Evolutionary conservation across 495 filamentous ascomycete genomes (phyloP).

Genomic region (Tuber brumale): DNA sequence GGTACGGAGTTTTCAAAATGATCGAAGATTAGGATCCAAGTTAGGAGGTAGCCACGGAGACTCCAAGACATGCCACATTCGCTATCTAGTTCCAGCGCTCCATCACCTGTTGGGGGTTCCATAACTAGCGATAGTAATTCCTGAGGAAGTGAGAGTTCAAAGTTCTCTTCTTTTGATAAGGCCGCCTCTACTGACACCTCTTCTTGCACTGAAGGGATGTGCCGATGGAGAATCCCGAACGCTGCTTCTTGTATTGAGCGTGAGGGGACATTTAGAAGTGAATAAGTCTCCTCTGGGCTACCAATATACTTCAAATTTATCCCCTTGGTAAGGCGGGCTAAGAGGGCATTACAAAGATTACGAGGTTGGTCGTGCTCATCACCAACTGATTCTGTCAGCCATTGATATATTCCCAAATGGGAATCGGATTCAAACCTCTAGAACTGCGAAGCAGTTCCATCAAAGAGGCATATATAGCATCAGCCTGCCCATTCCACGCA

Average conservation of each 20-base stretch:
- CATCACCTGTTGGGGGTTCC: slow-evolving; percentile 43
- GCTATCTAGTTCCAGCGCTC: slow-evolving; percentile 37
- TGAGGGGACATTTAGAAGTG: slow-evolving; percentile 68
- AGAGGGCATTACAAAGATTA: slow-evolving; percentile 42
- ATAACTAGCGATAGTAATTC: slow-evolving; percentile 49
- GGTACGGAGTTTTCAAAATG: slow-evolving; percentile 67
- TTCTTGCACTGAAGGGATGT: slow-evolving; percentile 70
- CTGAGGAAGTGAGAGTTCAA: slow-evolving; percentile 44
- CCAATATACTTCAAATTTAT: slow-evolving; percentile 51
- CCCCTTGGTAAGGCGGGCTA: slow-evolving; percentile 52
- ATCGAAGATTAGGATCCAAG: slow-evolving; percentile 87
- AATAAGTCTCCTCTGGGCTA: slow-evolving; percentile 49
- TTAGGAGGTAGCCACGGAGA: slow-evolving; percentile 71
- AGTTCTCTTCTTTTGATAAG: slow-evolving; percentile 34
- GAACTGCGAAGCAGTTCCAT: slow-evolving; percentile 55
- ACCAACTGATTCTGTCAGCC: slow-evolving; percentile 22
- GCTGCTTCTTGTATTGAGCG: slow-evolving; percentile 68
- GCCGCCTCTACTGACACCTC: slow-evolving; percentile 72
- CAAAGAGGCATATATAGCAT: slow-evolving; percentile 51
- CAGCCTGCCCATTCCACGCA: slow-evolving; percentile 53
- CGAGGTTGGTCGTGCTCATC: slow-evolving; percentile 56
- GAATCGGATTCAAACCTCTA: neutral
- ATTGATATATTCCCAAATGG: neutral
- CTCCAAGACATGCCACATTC: slow-evolving; percentile 48
- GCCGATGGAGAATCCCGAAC: slow-evolving; percentile 70